Percentiles rank a stretch among this genome's conserved stretches.
phyloP scores from a whole-genome alignment of 2,329 filamentous ascomycete species.

The Fusarium clavum region DNA sequence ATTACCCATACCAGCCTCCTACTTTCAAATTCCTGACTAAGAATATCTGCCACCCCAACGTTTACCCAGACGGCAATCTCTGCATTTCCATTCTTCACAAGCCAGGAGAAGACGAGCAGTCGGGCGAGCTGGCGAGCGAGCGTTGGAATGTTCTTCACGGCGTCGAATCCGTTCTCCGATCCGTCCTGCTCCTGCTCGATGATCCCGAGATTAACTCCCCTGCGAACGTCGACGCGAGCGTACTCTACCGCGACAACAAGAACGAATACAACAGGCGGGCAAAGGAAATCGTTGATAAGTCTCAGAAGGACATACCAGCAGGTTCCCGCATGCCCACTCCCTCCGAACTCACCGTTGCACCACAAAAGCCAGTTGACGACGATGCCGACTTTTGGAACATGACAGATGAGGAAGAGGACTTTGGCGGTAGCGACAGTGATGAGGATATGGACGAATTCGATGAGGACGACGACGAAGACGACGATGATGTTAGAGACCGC shows the following conservation, averaged over 20 bases:
- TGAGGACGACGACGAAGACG: constrained; percentile 65
- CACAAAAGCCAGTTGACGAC: constrained; percentile 70
- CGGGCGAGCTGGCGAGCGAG: constrained; percentile 88
- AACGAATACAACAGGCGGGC: constrained; percentile 77
- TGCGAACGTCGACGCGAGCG: constrained; percentile 92
- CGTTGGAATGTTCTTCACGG: constrained; percentile 95
- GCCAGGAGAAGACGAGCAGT: constrained; percentile 92
- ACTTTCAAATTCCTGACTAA: constrained; percentile 83
- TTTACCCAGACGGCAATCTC: constrained; percentile 89
- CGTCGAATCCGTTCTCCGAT: constrained; percentile 93
- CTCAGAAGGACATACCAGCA: constrained; percentile 81
- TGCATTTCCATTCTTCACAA: constrained; percentile 97
- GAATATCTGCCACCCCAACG: constrained; percentile 90
- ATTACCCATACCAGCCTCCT: constrained; percentile 91
- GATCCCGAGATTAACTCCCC: constrained; percentile 94
- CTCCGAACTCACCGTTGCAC: constrained; percentile 68
- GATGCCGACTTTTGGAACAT: constrained; percentile 88
- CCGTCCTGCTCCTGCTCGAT: constrained; percentile 90
- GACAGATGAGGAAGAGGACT: constrained; percentile 80
- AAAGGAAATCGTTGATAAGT: constrained; percentile 75
- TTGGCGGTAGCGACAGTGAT: constrained; percentile 79
- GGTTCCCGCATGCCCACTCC: constrained; percentile 86
- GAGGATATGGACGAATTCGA: constrained; percentile 71
- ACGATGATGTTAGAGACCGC: constrained; percentile 57
- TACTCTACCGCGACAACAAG: constrained; percentile 82